These are phyloP conservation scores for Diplodia mutila DNA, from an alignment of 2,329 filamentous ascomycete species.

Conservation along the genomic window DNA sequence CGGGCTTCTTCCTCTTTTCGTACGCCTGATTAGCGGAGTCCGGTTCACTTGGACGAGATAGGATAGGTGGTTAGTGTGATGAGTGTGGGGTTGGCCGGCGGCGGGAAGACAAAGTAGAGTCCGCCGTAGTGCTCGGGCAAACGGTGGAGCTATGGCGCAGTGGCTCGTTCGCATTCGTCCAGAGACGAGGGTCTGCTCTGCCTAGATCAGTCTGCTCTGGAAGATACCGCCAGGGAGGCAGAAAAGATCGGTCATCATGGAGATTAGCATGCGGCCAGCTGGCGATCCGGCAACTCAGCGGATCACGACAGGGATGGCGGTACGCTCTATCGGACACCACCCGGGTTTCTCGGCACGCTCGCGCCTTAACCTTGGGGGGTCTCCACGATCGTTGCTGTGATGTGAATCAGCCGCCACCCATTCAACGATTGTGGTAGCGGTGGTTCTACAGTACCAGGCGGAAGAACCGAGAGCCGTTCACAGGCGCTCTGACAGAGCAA, in stretches of 20 bases:
- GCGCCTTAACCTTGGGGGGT: neutral
- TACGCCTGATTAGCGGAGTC: neutral
- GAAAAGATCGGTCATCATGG: neutral
- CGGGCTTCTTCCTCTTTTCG: neutral
- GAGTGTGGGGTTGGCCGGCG: neutral
- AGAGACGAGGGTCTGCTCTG: neutral
- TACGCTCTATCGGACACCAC: neutral
- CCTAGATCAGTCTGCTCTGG: neutral
- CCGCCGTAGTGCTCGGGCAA: neutral
- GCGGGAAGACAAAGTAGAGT: slow-evolving; percentile 2
- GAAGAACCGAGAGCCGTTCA: neutral
- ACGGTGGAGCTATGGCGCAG: slow-evolving; percentile 1
- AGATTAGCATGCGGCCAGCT: neutral
- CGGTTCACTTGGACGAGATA: neutral
- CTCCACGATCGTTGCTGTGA: too few species aligned
- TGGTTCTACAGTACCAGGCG: neutral
- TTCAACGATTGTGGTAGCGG: neutral
- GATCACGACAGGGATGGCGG: neutral
- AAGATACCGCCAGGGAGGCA: neutral
- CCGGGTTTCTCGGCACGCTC: neutral
- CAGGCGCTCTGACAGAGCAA: neutral
- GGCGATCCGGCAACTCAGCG: too few species aligned
- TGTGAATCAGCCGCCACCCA: neutral
- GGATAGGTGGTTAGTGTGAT: neutral
- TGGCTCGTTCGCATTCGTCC: neutral